phyloP scores from a whole-genome alignment of 805 yeast genomes.

The Candida succiphila region DNA sequence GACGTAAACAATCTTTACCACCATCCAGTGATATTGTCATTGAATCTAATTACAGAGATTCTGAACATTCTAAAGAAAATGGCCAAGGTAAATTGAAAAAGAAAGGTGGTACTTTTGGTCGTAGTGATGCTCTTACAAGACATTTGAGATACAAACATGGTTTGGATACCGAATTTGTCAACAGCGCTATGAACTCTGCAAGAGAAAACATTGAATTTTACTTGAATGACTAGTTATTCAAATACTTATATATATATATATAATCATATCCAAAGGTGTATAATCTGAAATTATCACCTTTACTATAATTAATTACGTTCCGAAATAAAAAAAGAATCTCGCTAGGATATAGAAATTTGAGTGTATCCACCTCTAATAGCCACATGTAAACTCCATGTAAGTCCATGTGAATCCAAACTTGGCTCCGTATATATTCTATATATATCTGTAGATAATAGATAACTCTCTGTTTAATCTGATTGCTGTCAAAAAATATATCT shows the following conservation, averaged over 20 bases:
- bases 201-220: constrained; percentile 66
- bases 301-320: too few species aligned
- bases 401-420: too few species aligned
- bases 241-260: background rate
- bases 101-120: constrained; percentile 51
- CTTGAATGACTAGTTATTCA: constrained; percentile 10
- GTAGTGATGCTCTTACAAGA: constrained; percentile 90
- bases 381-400: too few species aligned
- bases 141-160: constrained; percentile 91
- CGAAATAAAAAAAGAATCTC: too few species aligned
- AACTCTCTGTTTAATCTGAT: too few species aligned
- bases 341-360: too few species aligned
- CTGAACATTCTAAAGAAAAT: constrained; percentile 18
- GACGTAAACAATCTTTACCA: constrained; percentile 29
- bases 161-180: constrained; percentile 53
- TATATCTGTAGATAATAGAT: too few species aligned
- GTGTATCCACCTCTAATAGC: too few species aligned
- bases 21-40: constrained; percentile 36
- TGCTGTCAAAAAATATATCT: too few species aligned
- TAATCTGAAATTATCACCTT: too few species aligned
- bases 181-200: constrained; percentile 62
- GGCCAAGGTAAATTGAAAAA: constrained; percentile 8
- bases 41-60: constrained; percentile 15
- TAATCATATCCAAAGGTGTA: too few species aligned
- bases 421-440: too few species aligned